Percentiles rank a stretch among this genome's conserved stretches.
Conservation (phyloP, 768 basidiomycete species). For the Lepiota brunneoincarnata region DNA sequence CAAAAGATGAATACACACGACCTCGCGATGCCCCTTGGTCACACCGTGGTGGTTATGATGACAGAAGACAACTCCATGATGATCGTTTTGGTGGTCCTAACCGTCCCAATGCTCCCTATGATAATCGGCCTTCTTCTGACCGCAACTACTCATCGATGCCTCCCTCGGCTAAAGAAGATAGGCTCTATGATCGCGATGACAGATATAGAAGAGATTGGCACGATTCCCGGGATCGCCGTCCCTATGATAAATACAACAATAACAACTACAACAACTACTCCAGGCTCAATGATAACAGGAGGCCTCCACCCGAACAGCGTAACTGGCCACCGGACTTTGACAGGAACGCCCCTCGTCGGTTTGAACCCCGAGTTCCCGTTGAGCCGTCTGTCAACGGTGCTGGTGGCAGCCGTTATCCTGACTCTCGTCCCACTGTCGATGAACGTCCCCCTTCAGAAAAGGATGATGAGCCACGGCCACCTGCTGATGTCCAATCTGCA, state of each 20-base stretch:
- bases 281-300: conserved; percentile 5
- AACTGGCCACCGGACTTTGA: conserved; percentile 4
- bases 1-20: background rate
- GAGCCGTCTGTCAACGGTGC: background rate
- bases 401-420: background rate
- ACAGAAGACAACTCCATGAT: conserved; percentile 4
- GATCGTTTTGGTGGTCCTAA: conserved; percentile 7
- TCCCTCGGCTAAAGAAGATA: conserved; percentile 7
- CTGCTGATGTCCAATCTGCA: background rate
- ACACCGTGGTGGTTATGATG: conserved; percentile 2
- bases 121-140: background rate
- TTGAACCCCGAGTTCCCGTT: conserved; percentile 1
- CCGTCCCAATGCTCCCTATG: conserved; percentile 7
- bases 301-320: conserved; percentile 6
- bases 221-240: conserved; percentile 12
- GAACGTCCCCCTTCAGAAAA: background rate
- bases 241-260: conserved; percentile 11
- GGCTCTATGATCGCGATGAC: conserved; percentile 12
- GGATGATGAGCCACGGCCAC: background rate
- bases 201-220: conserved; percentile 13
- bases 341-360: conserved; percentile 6
- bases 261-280: background rate
- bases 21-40: conserved; percentile 8
- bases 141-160: conserved; percentile 9
- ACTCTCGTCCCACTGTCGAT: background rate